Percentiles rank a stretch among this genome's conserved stretches.
Conservation (phyloP, 2,329 filamentous ascomycete species). For the Phyllosticta citriasiana region DNA sequence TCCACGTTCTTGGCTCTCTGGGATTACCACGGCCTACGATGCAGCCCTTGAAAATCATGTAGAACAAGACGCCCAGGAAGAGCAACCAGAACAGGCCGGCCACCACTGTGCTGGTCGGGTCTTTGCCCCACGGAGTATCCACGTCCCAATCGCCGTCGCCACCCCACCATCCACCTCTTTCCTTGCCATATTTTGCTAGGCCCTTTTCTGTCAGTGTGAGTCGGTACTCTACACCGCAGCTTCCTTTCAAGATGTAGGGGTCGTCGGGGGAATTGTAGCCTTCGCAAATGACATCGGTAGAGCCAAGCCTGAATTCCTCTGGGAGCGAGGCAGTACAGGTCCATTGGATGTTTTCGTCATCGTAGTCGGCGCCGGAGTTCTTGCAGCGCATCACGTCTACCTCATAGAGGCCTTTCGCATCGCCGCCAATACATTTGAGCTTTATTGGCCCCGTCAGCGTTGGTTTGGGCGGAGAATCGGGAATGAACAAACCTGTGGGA, state of each 20-base stretch:
- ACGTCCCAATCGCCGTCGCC: conserved; percentile 28
- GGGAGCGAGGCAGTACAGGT: conserved; percentile 63
- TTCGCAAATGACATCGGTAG: conserved; percentile 86
- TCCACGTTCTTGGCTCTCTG: conserved; percentile 11
- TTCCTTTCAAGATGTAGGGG: conserved; percentile 78
- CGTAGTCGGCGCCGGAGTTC: conserved; percentile 75
- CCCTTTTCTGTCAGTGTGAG: conserved; percentile 69
- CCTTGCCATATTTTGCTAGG: conserved; percentile 56
- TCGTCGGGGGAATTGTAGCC: conserved; percentile 72
- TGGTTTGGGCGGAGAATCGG: not conserved
- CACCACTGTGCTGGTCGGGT: conserved; percentile 19
- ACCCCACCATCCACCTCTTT: conserved; percentile 31
- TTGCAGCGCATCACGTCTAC: conserved; percentile 81
- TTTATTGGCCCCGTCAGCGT: conserved; percentile 27
- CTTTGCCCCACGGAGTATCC: conserved; percentile 16
- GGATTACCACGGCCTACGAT: conserved; percentile 12
- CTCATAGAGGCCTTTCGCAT: conserved; percentile 51
- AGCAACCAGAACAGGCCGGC: conserved; percentile 48
- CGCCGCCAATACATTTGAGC: conserved; percentile 63
- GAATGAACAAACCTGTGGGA: conserved; percentile 43
- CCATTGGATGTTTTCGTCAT: conserved; percentile 75
- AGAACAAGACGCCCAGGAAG: conserved; percentile 50
- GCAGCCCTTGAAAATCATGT: conserved; percentile 53
- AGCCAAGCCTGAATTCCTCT: conserved; percentile 61
- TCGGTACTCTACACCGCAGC: conserved; percentile 85